phyloP scores from a whole-genome alignment of 345 rosid genomes.

The Eucalyptus melliodora region DNA sequence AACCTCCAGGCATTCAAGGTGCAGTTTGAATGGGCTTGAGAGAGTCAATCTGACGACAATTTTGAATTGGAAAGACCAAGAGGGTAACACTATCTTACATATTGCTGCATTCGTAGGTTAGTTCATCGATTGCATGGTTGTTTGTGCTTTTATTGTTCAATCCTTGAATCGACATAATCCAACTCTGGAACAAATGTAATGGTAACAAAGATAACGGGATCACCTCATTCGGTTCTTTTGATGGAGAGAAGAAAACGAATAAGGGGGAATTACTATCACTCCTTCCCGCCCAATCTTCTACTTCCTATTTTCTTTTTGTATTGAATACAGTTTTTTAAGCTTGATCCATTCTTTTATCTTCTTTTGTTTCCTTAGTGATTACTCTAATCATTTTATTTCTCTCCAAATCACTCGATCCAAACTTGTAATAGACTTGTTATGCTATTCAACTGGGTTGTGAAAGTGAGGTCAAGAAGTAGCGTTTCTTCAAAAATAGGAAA shows the following conservation, averaged over 20 bases:
- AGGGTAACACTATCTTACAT: fast-evolving
- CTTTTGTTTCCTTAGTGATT: neutral
- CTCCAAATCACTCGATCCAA: neutral
- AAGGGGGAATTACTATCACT: neutral
- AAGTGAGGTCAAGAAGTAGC: neutral
- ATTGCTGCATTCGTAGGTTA: fast-evolving
- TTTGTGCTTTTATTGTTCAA: neutral
- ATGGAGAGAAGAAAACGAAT: neutral
- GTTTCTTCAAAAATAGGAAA: no score
- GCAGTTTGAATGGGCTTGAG: neutral
- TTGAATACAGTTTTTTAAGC: no score
- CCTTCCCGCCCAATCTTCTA: no score
- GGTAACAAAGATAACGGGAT: neutral
- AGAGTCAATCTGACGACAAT: neutral
- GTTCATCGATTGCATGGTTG: neutral
- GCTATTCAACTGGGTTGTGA: neutral
- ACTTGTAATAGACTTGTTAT: neutral
- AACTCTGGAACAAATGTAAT: neutral
- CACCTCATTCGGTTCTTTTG: neutral
- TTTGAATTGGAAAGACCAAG: neutral
- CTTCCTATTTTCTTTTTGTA: no score
- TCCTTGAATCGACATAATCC: neutral
- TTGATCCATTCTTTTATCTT: neutral
- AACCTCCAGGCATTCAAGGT: neutral
- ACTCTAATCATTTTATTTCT: neutral